phyloP scores from a whole-genome alignment of 306 rosid species.

The Pyrus communis region DNA sequence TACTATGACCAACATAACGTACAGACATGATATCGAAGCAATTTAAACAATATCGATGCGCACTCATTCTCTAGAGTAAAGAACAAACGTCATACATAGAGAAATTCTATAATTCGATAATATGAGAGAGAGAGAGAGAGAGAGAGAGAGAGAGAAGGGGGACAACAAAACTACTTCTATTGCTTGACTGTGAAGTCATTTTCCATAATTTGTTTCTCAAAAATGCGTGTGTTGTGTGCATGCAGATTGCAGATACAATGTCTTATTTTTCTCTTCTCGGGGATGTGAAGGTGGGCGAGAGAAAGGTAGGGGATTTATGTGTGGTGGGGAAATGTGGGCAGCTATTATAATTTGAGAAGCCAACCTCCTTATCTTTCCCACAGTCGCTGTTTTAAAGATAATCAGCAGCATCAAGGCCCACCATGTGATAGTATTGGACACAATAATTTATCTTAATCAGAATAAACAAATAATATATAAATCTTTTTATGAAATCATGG shows the following conservation, averaged over 20 bases:
- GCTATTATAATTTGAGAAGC: neutral
- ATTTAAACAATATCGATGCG: too few relatives aligned
- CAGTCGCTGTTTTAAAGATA: neutral
- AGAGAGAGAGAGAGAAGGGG: conserved; percentile 2
- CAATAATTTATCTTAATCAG: neutral
- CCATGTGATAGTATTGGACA: neutral
- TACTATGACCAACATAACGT: too few relatives aligned
- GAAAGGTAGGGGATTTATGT: neutral
- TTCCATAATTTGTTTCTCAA: neutral
- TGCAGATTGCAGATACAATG: neutral
- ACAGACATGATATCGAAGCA: too few relatives aligned
- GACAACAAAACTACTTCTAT: neutral
- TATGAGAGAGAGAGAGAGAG: neutral
- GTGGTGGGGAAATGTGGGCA: conserved; percentile 26
- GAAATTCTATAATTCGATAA: too few relatives aligned
- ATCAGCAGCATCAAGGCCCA: neutral
- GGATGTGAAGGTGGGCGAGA: neutral
- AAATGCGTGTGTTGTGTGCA: neutral
- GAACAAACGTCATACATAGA: too few relatives aligned
- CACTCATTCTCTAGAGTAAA: too few relatives aligned
- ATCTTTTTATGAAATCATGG: too few relatives aligned
- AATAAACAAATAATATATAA: neutral
- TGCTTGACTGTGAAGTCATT: conserved; percentile 17
- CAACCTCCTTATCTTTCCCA: neutral
- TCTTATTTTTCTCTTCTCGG: neutral